phyloP scores from a whole-genome alignment of 2,329 filamentous ascomycete species.

The Penicillium sp. region DNA sequence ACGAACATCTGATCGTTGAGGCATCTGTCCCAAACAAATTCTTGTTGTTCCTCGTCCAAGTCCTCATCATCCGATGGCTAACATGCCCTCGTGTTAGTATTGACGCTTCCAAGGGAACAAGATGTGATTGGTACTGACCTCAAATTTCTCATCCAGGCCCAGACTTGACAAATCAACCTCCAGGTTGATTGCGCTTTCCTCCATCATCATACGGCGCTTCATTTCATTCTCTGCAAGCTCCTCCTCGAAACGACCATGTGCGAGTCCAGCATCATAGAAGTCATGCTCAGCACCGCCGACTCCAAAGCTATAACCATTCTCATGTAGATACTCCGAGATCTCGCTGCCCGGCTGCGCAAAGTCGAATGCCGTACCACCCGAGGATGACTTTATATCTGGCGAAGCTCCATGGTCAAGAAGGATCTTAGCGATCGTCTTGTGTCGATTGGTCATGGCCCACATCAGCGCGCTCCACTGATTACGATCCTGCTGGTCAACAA shows the following conservation, averaged over 20 bases:
- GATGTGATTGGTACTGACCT: slow-evolving; percentile 57
- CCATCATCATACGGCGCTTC: slow-evolving; percentile 92
- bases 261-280: slow-evolving; percentile 91
- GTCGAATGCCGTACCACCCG: slow-evolving; percentile 90
- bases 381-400: slow-evolving; percentile 92
- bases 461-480: slow-evolving; percentile 98
- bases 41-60: slow-evolving; percentile 82
- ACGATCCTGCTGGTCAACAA: slow-evolving; percentile 90
- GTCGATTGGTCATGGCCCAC: slow-evolving; percentile 99
- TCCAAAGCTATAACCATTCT: slow-evolving; percentile 77
- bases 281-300: slow-evolving; percentile 61
- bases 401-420: slow-evolving; percentile 91
- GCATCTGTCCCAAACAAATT: slow-evolving; percentile 94
- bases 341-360: slow-evolving; percentile 95
- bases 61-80: slow-evolving; percentile 76
- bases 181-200: slow-evolving; percentile 94
- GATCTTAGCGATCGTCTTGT: slow-evolving; percentile 92
- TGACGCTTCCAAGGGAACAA: not conserved
- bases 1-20: slow-evolving; percentile 99
- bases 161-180: slow-evolving; percentile 96
- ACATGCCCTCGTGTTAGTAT: not conserved
- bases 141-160: slow-evolving; percentile 91
- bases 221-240: slow-evolving; percentile 96
- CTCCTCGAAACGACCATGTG: slow-evolving; percentile 92
- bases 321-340: slow-evolving; percentile 91